These are phyloP conservation scores for Venturia carpophila DNA, from an alignment of 2,329 filamentous ascomycete genomes.

Conservation along the genomic window DNA sequence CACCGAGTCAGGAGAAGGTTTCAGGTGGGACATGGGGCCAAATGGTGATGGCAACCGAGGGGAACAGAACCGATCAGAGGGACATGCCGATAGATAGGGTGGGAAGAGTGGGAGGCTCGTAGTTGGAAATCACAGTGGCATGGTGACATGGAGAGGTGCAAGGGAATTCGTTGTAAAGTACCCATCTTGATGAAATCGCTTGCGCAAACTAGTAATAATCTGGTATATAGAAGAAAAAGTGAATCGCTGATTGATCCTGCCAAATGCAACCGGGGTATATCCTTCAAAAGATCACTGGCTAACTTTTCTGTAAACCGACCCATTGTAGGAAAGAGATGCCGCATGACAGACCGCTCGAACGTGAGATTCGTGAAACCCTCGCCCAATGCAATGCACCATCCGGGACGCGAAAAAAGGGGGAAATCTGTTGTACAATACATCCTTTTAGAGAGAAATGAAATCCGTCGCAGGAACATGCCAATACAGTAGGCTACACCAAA, in stretches of 20 bases:
- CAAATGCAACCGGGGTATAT: slow-evolving; percentile 15
- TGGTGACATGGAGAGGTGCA: background rate
- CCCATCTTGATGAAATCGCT: background rate
- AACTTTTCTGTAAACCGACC: slow-evolving; percentile 14
- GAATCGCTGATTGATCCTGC: slow-evolving; percentile 9
- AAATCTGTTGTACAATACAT: slow-evolving; percentile 13
- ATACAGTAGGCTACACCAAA: slow-evolving; percentile 6
- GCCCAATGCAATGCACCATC: slow-evolving; percentile 14
- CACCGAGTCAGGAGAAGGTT: background rate
- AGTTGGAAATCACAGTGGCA: background rate
- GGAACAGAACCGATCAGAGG: background rate
- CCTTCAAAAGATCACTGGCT: slow-evolving; percentile 8
- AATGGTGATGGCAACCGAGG: background rate
- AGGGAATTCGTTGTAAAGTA: background rate
- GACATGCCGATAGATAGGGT: too few species aligned
- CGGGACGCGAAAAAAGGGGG: background rate
- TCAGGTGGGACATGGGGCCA: background rate
- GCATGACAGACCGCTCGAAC: slow-evolving; percentile 14
- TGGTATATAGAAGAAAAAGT: background rate
- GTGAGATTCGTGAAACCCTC: slow-evolving; percentile 11
- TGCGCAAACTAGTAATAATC: slow-evolving; percentile 7
- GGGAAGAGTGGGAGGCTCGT: too few species aligned
- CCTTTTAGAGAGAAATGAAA: background rate
- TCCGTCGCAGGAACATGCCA: slow-evolving; percentile 10
- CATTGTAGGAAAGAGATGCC: slow-evolving; percentile 8